Base-by-base conservation (phyloP, 2,329 filamentous ascomycete species). In the Nothophoma quercina region DNA sequence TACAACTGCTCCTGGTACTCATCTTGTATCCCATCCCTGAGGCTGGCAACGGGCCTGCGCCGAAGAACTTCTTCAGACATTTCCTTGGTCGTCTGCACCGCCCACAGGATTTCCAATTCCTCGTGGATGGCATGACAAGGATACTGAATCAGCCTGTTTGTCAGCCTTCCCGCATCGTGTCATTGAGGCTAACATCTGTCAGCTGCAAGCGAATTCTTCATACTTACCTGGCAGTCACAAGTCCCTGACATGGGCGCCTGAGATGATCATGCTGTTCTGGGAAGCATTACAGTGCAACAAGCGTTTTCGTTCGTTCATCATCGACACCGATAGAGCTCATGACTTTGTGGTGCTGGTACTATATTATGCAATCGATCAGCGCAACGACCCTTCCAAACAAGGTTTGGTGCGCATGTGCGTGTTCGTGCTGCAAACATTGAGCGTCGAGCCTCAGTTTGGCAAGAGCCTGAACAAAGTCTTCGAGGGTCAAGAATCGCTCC, bases 201-300 rank as follows among this genome's bases (percentile, higher is more conserved):
- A 84, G 80, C 86, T 97, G 57, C 91, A 96, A 76, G 88, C 91
- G 34, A 96, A 91, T 52, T 85, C 85, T 9, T 93, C 93, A 1
- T 97, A 96, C 72, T 85, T 97, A 2, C 92, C 93, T 0, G 91
- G 92, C 4, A 88, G 88, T 30, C 91, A 96, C 65, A 85, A 88
- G 39, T 85, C 89, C 0, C 80, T 91, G 44, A 91, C 90, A 68
- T 96, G 93, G 82, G 91, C 93, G 0, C 93, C 95, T 1, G 95
- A 99, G 75, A 96, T 96, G 79, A 87, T 98, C 48, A 95, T 97
- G 84, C 82, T 99, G 2, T 97, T 98, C 70, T 99, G 95, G 95
- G 95, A 99, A 78, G 86, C 91, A 29, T 86, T 95, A 4, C 95
- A 99, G 75, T 97, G 93, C 82, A 99, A 99, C 77, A 98, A 96